These are phyloP conservation scores for Aspergillus spinulosporus DNA, from an alignment of 2,329 filamentous ascomycete genomes.

Conservation along the genomic window DNA sequence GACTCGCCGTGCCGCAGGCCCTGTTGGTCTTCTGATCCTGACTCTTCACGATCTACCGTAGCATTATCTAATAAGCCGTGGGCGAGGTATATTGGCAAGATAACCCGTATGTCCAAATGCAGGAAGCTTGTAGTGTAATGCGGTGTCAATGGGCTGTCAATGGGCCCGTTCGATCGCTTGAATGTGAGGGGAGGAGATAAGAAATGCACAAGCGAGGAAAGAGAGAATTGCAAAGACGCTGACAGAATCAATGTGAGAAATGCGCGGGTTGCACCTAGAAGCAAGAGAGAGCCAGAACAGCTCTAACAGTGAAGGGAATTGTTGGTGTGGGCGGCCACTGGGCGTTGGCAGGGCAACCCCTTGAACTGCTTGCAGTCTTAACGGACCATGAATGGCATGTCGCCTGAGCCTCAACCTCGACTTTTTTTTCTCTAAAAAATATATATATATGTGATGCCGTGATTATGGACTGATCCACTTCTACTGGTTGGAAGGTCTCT, in stretches of 20 bases:
- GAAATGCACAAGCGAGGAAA: neutral
- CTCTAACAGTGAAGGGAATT: too few species aligned
- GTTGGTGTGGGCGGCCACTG: too few species aligned
- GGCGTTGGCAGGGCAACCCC: too few species aligned
- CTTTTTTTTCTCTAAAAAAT: too few species aligned
- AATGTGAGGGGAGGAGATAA: neutral
- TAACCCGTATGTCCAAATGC: neutral
- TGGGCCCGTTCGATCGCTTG: neutral
- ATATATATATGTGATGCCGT: too few species aligned
- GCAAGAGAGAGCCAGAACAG: too few species aligned
- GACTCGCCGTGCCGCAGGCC: neutral
- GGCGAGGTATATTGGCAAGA: neutral
- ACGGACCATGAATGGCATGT: too few species aligned
- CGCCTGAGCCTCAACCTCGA: too few species aligned
- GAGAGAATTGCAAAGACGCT: neutral
- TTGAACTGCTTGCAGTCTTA: too few species aligned
- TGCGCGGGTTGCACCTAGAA: neutral
- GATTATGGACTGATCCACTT: too few species aligned
- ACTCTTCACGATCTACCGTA: neutral
- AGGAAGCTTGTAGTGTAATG: conserved; percentile 26
- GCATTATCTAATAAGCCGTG: conserved; percentile 2
- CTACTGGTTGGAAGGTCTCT: too few species aligned
- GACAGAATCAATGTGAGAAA: neutral
- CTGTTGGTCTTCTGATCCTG: neutral
- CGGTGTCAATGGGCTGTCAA: neutral